Percentiles rank a stretch among this genome's conserved stretches.
phyloP scores from a whole-genome alignment of 352 stramenopile species.

The Phytophthora lateralis region DNA sequence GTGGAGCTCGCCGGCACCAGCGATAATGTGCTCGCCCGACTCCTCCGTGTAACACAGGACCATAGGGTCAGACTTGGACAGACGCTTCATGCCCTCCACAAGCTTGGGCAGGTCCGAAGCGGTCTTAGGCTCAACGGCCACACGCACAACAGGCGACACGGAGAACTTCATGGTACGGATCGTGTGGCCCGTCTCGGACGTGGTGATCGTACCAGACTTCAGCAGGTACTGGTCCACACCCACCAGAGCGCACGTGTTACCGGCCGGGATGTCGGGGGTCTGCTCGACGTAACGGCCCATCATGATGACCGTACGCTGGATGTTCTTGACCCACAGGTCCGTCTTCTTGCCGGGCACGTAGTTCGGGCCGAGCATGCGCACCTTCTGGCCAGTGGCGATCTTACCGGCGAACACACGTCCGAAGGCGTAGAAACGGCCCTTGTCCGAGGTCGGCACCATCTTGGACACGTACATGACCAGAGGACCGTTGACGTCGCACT shows the following conservation, averaged over 20 bases:
- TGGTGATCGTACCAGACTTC: constrained; percentile 99
- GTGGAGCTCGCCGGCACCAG: constrained; percentile 98
- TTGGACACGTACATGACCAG: constrained; percentile 99
- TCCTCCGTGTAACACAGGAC: constrained; percentile 99
- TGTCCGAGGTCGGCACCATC: constrained; percentile 99
- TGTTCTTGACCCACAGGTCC: constrained; percentile 99
- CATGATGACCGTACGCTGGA: constrained; percentile 99
- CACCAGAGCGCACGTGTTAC: constrained; percentile 99
- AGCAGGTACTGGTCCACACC: constrained; percentile 99
- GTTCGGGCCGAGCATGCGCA: constrained; percentile 99
- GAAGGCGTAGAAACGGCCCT: constrained; percentile 99
- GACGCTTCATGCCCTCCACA: constrained; percentile 99
- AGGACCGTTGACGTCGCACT: constrained; percentile 97
- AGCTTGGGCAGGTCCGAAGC: constrained; percentile 99
- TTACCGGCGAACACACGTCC: constrained; percentile 99
- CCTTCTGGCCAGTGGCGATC: constrained; percentile 98
- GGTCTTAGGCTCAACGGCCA: constrained; percentile 99
- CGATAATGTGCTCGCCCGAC: constrained; percentile 99
- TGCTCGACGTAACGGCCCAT: constrained; percentile 99
- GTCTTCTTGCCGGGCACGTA: constrained; percentile 99
- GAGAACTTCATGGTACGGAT: constrained; percentile 99
- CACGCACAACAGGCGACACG: constrained; percentile 99
- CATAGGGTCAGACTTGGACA: constrained; percentile 99
- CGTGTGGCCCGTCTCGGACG: constrained; percentile 96
- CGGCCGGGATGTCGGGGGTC: constrained; percentile 98